A percentile compares a stretch with the other conserved stretches of the same genome.
Conservation (phyloP, 805 yeast species). For the Peterozyma toletana region DNA sequence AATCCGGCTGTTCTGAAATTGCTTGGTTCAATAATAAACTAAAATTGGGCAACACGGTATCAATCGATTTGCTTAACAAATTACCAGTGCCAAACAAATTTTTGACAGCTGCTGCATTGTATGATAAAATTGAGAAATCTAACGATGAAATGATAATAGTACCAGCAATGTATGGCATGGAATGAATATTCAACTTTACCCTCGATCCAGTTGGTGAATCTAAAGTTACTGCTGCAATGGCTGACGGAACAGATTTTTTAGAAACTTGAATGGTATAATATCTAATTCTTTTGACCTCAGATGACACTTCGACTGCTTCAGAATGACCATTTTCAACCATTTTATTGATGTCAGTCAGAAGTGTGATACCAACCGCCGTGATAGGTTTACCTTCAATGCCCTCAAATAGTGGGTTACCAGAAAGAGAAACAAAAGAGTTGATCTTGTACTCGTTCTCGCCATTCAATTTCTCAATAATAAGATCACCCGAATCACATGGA, state of each 20-base stretch:
- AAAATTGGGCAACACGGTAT: slow-evolving; percentile 59
- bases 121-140: slow-evolving; percentile 50
- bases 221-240: slow-evolving; percentile 55
- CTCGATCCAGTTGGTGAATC: slow-evolving; percentile 30
- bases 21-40: slow-evolving; percentile 36
- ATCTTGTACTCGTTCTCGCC: slow-evolving; percentile 12
- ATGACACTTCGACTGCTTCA: slow-evolving; percentile 22
- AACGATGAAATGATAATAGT: slow-evolving; percentile 59
- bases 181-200: slow-evolving; percentile 59
- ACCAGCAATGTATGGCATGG: slow-evolving; percentile 85
- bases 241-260: slow-evolving; percentile 59
- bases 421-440: slow-evolving; percentile 15
- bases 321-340: neutral
- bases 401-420: slow-evolving; percentile 14
- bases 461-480: slow-evolving; percentile 34
- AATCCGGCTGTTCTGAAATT: slow-evolving; percentile 28
- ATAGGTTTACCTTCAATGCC: slow-evolving; percentile 9
- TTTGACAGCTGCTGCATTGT: slow-evolving; percentile 71
- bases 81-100: slow-evolving; percentile 66
- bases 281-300: slow-evolving; percentile 46
- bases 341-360: slow-evolving; percentile 4
- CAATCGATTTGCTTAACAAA: slow-evolving; percentile 40
- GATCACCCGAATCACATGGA: slow-evolving; percentile 60
- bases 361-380: slow-evolving; percentile 7
- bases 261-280: slow-evolving; percentile 51